These are phyloP conservation scores for Aspergillus fijiensis DNA, from an alignment of 2,329 filamentous ascomycete genomes.

Conservation along the genomic window DNA sequence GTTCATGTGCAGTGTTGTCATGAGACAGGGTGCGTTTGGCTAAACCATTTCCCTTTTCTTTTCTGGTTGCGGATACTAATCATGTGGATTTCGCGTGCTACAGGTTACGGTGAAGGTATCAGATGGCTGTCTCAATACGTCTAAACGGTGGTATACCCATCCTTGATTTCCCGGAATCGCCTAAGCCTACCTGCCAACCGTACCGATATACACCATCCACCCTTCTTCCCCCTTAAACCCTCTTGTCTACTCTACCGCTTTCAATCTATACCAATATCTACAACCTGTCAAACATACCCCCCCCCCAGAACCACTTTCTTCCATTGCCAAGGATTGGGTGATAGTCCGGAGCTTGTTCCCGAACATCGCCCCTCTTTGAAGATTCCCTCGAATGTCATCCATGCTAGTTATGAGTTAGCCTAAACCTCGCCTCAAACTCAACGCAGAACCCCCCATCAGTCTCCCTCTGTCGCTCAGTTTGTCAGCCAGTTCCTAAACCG, in stretches of 20 bases:
- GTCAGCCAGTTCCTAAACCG: background rate
- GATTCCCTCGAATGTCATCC: background rate
- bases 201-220: conserved; percentile 2
- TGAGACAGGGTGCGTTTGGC: conserved; percentile 74
- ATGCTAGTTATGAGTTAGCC: background rate
- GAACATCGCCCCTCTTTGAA: background rate
- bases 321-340: too few relatives aligned
- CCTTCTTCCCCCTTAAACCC: background rate
- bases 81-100: conserved; percentile 4
- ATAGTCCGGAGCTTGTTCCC: background rate
- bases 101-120: conserved; percentile 83
- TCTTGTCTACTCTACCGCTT: background rate
- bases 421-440: background rate
- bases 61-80: conserved; percentile 6
- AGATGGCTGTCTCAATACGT: conserved; percentile 92
- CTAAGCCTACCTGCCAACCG: background rate
- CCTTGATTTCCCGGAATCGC: background rate
- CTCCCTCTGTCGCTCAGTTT: background rate
- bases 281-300: background rate
- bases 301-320: background rate
- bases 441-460: too few relatives aligned
- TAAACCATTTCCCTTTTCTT: background rate
- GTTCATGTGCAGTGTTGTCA: conserved; percentile 99
- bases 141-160: conserved; percentile 48
- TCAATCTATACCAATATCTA: background rate